Percentiles rank a stretch among this genome's conserved stretches.
Conservation (phyloP, 2,329 filamentous ascomycete species). For the Conoideocrella luteorostrata region DNA sequence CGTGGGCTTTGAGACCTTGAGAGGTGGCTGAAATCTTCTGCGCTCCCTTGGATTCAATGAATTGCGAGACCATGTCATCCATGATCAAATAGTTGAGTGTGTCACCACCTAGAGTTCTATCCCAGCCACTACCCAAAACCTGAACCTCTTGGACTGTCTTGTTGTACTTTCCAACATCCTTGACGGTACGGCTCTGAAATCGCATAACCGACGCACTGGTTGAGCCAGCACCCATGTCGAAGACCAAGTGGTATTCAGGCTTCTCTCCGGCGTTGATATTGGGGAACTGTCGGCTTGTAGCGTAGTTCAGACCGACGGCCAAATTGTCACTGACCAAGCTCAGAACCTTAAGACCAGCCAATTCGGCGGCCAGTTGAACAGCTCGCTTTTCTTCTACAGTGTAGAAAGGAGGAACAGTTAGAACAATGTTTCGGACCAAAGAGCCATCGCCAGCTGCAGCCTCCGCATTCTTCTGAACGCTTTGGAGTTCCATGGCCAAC, state of each 20-base stretch:
- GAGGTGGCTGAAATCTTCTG: slow-evolving; percentile 57
- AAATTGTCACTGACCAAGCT: slow-evolving; percentile 82
- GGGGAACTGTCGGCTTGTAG: slow-evolving; percentile 83
- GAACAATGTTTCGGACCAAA: slow-evolving; percentile 71
- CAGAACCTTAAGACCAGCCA: slow-evolving; percentile 83
- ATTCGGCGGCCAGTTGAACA: slow-evolving; percentile 72
- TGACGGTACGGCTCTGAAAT: slow-evolving; percentile 83
- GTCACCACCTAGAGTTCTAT: slow-evolving; percentile 84
- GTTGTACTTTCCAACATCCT: slow-evolving; percentile 88
- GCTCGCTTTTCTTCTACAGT: slow-evolving; percentile 86
- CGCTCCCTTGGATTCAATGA: slow-evolving; percentile 63
- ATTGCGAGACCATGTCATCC: slow-evolving; percentile 78
- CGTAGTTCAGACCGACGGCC: slow-evolving; percentile 92
- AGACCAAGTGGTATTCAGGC: slow-evolving; percentile 87
- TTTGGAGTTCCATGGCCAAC: slow-evolving; percentile 92
- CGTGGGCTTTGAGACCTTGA: slow-evolving; percentile 64
- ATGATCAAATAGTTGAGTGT: slow-evolving; percentile 81
- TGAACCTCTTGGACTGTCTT: slow-evolving; percentile 97
- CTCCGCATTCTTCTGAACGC: slow-evolving; percentile 84
- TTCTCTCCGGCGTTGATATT: slow-evolving; percentile 74
- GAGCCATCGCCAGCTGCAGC: slow-evolving; percentile 68
- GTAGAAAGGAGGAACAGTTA: slow-evolving; percentile 87
- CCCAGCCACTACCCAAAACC: slow-evolving; percentile 81
- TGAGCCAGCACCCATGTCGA: slow-evolving; percentile 96
- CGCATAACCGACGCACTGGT: slow-evolving; percentile 83